Evolutionary conservation across 2,329 filamentous ascomycete genomes (phyloP), one percentile per base, ranked within the genome.

Genomic region (Colletotrichum eremochloae): DNA sequence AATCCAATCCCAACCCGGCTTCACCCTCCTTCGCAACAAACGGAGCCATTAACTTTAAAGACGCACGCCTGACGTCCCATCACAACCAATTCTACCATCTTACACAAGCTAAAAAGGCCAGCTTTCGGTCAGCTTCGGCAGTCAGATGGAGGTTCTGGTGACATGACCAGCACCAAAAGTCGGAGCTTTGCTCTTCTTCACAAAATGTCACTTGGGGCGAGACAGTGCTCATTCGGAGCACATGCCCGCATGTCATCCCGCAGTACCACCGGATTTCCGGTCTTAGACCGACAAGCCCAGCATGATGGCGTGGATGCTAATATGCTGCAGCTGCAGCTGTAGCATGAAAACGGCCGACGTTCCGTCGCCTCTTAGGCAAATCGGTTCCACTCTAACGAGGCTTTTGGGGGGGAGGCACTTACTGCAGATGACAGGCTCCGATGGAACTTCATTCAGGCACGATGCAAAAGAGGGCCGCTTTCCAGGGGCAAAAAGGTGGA

Each of bases 301-400:
- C 42, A 69, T 60, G 44, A 60, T 72, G 61, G 67, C 55, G 53
- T 69, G 48, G 31, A 7, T 61, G 60, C 53, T 70, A 66, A 40
- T 61, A 60, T 70, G 58, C 60, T 56, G 60, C 60, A 65, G 31
- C 18, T 56, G 55, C 70, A 65, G 31, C 18, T 56, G 55, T 66
- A 65, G 70, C 60, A 65, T 70, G 60, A 70, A 69, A 72, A 70
- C 70, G 33, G 70, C 53, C 70, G 48, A n/a, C 53, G 40, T 72
- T 72, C 66, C 66, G 60, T 61, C 69, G 65, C 69, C 60, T 69
- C n/a, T 42, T 40, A 58, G 31, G 69, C 66, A 64, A 42, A 31
- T 72, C 46, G 66, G 60, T 56, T 31, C 60, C 69, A 64, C 66
- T 44, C 36, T 40, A 6, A 33, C 11, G 36, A 68, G 42, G 68